A percentile compares a stretch with the other conserved stretches of the same genome.
phyloP scores from a whole-genome alignment of 148 eudicot species.

The Rhododendron simsii region DNA sequence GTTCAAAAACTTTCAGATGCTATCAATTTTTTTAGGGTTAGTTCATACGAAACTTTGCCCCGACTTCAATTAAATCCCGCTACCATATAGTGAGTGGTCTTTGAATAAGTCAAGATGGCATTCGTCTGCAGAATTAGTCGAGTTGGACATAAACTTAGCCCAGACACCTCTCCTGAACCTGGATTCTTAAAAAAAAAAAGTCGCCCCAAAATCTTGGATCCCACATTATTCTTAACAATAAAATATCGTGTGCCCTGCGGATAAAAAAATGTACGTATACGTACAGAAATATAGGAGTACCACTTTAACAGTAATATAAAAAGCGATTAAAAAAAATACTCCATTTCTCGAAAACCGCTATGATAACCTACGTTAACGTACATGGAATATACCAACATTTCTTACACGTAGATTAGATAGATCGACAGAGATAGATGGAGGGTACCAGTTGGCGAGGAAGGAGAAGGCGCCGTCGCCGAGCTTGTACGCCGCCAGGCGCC shows the following conservation, averaged over 20 bases:
- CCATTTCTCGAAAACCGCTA: background rate
- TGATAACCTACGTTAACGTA: background rate
- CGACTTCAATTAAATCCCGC: background rate
- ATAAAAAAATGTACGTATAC: background rate
- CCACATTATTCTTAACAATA: background rate
- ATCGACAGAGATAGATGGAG: background rate
- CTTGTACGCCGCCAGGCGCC: constrained; percentile 1
- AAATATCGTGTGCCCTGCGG: background rate
- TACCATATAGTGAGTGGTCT: background rate
- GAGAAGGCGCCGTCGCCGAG: constrained; percentile 15
- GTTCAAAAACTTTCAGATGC: no score
- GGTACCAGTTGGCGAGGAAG: constrained; percentile 19
- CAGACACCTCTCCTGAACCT: background rate
- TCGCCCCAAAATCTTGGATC: background rate
- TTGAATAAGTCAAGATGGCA: background rate
- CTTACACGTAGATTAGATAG: background rate
- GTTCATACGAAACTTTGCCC: background rate
- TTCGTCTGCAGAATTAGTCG: background rate
- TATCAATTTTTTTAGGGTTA: background rate
- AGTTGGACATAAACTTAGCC: background rate
- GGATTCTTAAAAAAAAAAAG: background rate
- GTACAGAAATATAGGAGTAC: background rate
- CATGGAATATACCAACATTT: background rate
- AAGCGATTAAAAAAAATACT: background rate
- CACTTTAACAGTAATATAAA: background rate